Percentiles rank a stretch among this genome's conserved stretches.
Conservation (phyloP, 495 filamentous ascomycete species). For the Ascobolus immersus region DNA sequence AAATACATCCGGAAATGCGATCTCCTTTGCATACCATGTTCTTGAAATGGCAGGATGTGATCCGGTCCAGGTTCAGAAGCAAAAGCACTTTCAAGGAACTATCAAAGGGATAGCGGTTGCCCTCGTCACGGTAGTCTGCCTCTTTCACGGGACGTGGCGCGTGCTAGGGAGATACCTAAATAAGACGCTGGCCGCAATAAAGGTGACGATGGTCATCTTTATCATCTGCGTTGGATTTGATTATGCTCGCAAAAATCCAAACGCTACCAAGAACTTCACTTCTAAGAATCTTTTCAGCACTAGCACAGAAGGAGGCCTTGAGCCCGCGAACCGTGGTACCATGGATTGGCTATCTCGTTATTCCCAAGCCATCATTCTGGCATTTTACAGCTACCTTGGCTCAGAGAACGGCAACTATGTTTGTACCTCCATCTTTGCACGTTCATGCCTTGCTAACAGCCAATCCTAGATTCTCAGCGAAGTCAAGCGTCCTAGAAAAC, state of each 20-base stretch:
- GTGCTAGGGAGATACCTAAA: slow-evolving; percentile 25
- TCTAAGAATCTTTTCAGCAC: slow-evolving; percentile 10
- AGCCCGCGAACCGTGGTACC: slow-evolving; percentile 20
- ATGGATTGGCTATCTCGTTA: not conserved
- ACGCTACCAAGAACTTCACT: slow-evolving; percentile 8
- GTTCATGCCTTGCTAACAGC: not conserved
- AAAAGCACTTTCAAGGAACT: slow-evolving; percentile 8
- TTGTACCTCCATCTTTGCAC: not conserved
- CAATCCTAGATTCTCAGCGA: slow-evolving; percentile 20
- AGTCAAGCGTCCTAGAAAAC: slow-evolving; percentile 19
- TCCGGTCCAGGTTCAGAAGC: slow-evolving; percentile 1
- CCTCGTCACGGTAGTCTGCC: slow-evolving; percentile 18
- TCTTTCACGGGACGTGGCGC: slow-evolving; percentile 24
- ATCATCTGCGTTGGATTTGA: slow-evolving; percentile 20
- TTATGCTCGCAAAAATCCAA: not conserved
- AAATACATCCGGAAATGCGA: slow-evolving; percentile 25
- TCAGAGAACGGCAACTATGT: too few species aligned
- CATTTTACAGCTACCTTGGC: not conserved
- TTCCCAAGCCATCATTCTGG: not conserved
- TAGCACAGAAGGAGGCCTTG: slow-evolving; percentile 15
- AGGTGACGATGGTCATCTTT: slow-evolving; percentile 21
- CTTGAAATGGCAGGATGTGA: slow-evolving; percentile 13
- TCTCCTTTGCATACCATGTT: slow-evolving; percentile 20
- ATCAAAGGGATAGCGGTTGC: slow-evolving; percentile 23
- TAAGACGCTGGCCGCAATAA: slow-evolving; percentile 26